A percentile compares a stretch with the other conserved stretches of the same genome.
These are phyloP conservation scores for Meyerozyma sp. DNA, from an alignment of 1,139 yeast genomes.

Conservation along the genomic window DNA sequence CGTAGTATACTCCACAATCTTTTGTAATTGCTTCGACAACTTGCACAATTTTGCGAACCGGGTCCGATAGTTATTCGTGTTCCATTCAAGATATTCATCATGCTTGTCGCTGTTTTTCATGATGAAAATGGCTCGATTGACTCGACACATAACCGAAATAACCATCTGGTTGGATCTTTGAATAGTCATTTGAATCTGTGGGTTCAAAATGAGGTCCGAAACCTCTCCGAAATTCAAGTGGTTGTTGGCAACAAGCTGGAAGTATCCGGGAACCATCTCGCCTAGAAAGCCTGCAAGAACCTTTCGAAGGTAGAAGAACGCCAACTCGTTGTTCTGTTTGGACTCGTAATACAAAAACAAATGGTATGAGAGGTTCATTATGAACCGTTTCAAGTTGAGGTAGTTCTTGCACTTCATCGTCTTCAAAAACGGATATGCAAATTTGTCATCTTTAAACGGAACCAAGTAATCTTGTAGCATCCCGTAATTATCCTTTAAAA, in stretches of 20 bases:
- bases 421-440: constrained; percentile 24
- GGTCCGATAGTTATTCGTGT: constrained; percentile 9
- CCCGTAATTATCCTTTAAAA: constrained; percentile 19
- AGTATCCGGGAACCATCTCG: constrained; percentile 27
- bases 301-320: constrained; percentile 19
- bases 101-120: constrained; percentile 15
- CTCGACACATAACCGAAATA: constrained; percentile 16
- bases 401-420: constrained; percentile 27
- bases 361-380: constrained; percentile 21
- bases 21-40: constrained; percentile 12
- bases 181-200: constrained; percentile 22
- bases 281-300: constrained; percentile 16
- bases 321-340: constrained; percentile 9
- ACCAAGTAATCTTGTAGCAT: constrained; percentile 16
- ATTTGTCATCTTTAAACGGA: constrained; percentile 21
- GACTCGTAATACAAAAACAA: constrained; percentile 18
- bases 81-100: constrained; percentile 9
- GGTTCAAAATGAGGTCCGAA: constrained; percentile 34
- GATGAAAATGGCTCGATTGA: constrained; percentile 8
- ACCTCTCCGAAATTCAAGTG: constrained; percentile 27
- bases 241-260: constrained; percentile 23
- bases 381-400: constrained; percentile 25
- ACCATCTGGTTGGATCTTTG: constrained; percentile 27
- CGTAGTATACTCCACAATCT: constrained; percentile 16
- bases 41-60: constrained; percentile 11